Evolutionary conservation across 176 grass and related monocot species (phyloP), one percentile per base, ranked within the genome.

Genomic region (Lolium perenne): DNA sequence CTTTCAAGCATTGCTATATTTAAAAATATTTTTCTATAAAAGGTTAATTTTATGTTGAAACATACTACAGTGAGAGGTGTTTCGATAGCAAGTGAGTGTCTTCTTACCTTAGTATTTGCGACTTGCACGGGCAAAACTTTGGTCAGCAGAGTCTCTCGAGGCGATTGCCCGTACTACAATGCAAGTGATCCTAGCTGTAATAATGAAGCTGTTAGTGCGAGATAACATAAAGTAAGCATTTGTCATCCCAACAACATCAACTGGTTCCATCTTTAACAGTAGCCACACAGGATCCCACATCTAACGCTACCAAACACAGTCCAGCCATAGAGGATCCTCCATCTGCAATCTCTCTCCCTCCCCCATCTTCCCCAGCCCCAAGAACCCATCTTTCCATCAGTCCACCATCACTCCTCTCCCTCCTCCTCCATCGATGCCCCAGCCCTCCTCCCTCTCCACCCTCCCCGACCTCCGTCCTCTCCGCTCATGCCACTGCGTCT

Each of bases 351-450:
- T 38, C 66, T 26, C 22, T 40, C 29, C 29, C 72, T 4, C 73
- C 73, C 13, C 25, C 49, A 76, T 76, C 74, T 76, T 76, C 74
- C 74, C 74, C 74, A 29, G 18, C 74, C 74, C 74, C 74, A 76
- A 76, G 74, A 76, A 76, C 74, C 25, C 74, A 76, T 76, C 74
- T 55, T 40, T 16, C 74, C 49, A 76, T 76, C 74, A 76, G 74
- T 76, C 74, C 74, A 76, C 49, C 74, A 76, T 76, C 74, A 76
- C 71, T 74, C 46, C 26, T 51, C 71, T 51, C 23, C 71, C 73
- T 54, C 40, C 40, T 6, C 48, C 73, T 47, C 48, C 72, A 75
- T 49, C 72, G 46, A 75, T 75, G 72, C 72, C 13, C 72, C 72
- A 5, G 72, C 72, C 72, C 72, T 29, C 49, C 25, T 17, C 73